Conservation (phyloP, 169 alveolate species). For the Cryptosporidium ryanae region DNA sequence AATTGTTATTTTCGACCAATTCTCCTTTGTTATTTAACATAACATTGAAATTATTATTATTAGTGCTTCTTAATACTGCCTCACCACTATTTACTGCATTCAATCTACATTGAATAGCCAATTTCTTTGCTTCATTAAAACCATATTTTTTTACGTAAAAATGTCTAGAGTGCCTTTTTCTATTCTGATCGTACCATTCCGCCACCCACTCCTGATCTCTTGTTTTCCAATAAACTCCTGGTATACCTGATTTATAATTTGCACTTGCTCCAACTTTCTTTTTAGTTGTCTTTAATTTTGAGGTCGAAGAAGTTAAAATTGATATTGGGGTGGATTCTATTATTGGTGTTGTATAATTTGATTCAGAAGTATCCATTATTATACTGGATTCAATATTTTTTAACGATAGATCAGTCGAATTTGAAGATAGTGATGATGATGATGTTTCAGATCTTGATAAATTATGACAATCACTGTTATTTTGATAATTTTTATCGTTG, state of each 20-base stretch:
- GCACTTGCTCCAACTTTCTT: background rate
- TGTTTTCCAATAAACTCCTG: conserved; percentile 73
- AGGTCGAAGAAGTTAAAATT: conserved; percentile 7
- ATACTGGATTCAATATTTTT: conserved; percentile 2
- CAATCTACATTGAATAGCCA: conserved; percentile 80
- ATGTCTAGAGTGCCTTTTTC: conserved; percentile 73
- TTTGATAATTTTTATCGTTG: background rate
- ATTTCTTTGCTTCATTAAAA: conserved; percentile 80
- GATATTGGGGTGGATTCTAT: conserved; percentile 38
- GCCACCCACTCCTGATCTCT: conserved; percentile 75
- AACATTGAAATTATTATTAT: background rate
- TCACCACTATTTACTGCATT: conserved; percentile 69
- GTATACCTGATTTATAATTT: conserved; percentile 69
- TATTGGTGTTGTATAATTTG: conserved; percentile 27
- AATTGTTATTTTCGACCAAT: too few relatives aligned
- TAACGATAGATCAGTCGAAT: conserved; percentile 16
- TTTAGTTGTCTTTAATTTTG: conserved; percentile 19
- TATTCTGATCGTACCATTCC: conserved; percentile 74
- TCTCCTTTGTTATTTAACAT: too few relatives aligned
- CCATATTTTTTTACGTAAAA: conserved; percentile 83
- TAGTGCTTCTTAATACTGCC: conserved; percentile 56
- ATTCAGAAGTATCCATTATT: conserved; percentile 17
- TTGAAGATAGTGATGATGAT: conserved; percentile 33
- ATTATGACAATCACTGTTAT: background rate
- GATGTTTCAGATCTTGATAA: conserved; percentile 54